These are phyloP conservation scores for Dictyostelium capitatum DNA, from an alignment of 78 protist genomes.

Conservation along the genomic window DNA sequence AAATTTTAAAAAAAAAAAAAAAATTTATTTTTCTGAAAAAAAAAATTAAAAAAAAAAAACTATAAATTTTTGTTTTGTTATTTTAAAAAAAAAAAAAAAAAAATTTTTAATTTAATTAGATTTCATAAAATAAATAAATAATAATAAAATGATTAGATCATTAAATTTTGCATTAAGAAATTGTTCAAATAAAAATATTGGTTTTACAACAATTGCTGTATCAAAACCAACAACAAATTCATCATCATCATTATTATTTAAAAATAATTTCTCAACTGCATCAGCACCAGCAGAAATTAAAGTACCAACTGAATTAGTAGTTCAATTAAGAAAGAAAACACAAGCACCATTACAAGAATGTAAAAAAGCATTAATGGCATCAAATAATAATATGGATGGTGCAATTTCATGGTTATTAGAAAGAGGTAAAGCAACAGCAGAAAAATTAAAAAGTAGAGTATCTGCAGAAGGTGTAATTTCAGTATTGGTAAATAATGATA, in stretches of 20 bases:
- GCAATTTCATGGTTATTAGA: conserved; percentile 65
- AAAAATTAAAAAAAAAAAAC: not conserved
- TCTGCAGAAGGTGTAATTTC: conserved; percentile 52
- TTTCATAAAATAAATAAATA: not conserved
- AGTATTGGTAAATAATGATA: not conserved
- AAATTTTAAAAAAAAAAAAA: not conserved
- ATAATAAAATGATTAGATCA: conserved; percentile 21
- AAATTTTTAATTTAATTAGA: not conserved
- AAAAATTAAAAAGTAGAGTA: conserved; percentile 43
- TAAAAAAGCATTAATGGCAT: conserved; percentile 38
- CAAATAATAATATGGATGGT: conserved; percentile 22
- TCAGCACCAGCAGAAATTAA: not conserved
- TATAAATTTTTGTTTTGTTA: not conserved
- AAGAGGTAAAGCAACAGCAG: conserved; percentile 65
- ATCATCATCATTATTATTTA: not conserved
- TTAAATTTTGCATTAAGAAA: not conserved
- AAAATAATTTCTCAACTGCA: not conserved
- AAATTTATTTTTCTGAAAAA: not conserved
- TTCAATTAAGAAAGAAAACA: conserved; percentile 53
- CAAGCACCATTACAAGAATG: conserved; percentile 62
- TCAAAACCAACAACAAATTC: not conserved
- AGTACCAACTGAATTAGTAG: conserved; percentile 42
- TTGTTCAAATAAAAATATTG: not conserved
- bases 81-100: too few species aligned
- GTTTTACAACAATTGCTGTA: not conserved